Evolutionary conservation across 768 basidiomycete species (phyloP).

Genomic region (Leccinum pellstonianum): DNA sequence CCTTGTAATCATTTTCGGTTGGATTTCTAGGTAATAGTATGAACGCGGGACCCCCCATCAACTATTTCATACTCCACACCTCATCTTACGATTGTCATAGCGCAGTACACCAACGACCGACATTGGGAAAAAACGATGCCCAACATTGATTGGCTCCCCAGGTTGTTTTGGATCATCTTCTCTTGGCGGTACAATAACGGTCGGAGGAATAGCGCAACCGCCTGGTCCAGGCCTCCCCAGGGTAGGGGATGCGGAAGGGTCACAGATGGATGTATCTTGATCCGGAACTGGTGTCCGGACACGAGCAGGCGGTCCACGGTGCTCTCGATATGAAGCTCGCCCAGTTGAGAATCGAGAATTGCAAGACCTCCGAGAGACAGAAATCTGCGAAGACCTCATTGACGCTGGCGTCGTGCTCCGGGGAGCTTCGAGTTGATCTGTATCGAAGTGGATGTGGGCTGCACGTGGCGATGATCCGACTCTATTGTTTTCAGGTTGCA

Average conservation of each 20-base stretch:
- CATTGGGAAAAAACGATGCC: slow-evolving; percentile 17
- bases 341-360: slow-evolving; percentile 20
- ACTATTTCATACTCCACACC: slow-evolving; percentile 6
- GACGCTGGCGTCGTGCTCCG: slow-evolving; percentile 15
- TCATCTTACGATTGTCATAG: slow-evolving; percentile 7
- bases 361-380: slow-evolving; percentile 16
- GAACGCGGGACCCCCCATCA: neutral
- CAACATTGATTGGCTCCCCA: neutral
- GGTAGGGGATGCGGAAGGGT: neutral
- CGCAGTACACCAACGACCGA: slow-evolving; percentile 9
- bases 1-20: neutral
- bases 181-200: slow-evolving; percentile 7
- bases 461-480: neutral
- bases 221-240: neutral
- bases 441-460: neutral
- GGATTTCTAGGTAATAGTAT: slow-evolving; percentile 7
- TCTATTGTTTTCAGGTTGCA: neutral
- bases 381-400: neutral
- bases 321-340: slow-evolving; percentile 22
- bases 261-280: neutral
- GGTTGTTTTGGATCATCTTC: slow-evolving; percentile 7
- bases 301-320: slow-evolving; percentile 17
- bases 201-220: neutral
- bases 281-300: slow-evolving; percentile 9
- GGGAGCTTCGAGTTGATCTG: neutral